phyloP scores from a whole-genome alignment of 768 basidiomycete genomes.

The Sistotremastrum suecicum region DNA sequence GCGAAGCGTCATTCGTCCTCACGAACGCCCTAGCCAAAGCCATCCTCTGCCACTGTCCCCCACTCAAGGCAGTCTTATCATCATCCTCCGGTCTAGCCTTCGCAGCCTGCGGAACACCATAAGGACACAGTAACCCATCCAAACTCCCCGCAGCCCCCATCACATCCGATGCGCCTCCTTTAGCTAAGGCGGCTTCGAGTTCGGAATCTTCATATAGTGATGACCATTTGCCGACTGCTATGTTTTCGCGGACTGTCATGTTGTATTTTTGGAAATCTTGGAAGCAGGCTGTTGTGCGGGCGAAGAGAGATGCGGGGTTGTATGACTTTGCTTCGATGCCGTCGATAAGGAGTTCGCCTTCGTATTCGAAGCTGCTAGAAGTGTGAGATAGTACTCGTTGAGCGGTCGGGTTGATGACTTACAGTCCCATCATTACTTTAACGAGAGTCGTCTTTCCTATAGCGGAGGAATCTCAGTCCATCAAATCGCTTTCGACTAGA shows the following conservation, averaged over 20 bases:
- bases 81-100: no score
- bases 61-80: no score
- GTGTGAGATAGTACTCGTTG: no score
- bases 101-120: no score
- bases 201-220: slow-evolving; percentile 23
- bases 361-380: slow-evolving; percentile 55
- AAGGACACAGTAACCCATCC: no score
- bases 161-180: no score
- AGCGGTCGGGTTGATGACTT: no score
- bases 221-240: slow-evolving; percentile 46
- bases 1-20: slow-evolving; percentile 65
- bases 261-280: slow-evolving; percentile 78
- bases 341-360: slow-evolving; percentile 57
- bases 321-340: slow-evolving; percentile 50
- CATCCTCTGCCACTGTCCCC: slow-evolving; percentile 65
- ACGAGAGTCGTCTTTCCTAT: slow-evolving; percentile 80
- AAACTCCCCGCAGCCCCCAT: no score
- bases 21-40: slow-evolving; percentile 82
- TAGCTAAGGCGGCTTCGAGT: slow-evolving; percentile 3
- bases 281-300: slow-evolving; percentile 66
- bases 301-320: slow-evolving; percentile 57
- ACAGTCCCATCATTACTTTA: slow-evolving; percentile 42
- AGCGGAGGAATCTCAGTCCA: no score
- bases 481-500: neutral
- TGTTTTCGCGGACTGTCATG: slow-evolving; percentile 66